Evolutionary conservation across 129 eudicot species (phyloP).

Genomic region (Sambucus nigra): DNA sequence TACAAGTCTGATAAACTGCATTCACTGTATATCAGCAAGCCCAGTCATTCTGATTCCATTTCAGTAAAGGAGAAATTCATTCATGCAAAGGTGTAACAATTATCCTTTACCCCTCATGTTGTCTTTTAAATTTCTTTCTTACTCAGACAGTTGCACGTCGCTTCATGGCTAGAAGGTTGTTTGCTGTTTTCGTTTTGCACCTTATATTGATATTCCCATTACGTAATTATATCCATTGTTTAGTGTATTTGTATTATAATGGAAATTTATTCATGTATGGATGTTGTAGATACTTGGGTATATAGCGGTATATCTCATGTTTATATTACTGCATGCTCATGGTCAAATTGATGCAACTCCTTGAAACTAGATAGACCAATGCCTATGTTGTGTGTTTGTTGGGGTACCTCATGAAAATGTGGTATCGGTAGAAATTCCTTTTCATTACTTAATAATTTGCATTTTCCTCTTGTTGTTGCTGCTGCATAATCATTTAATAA

Average conservation of each 20-base stretch:
- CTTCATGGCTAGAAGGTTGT: not conserved
- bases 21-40: constrained; percentile 54
- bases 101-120: not conserved
- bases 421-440: too few relatives aligned
- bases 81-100: constrained; percentile 64
- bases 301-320: not conserved
- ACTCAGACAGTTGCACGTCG: not conserved
- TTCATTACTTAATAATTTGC: too few relatives aligned
- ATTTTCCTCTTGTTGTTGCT: too few relatives aligned
- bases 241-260: too few relatives aligned
- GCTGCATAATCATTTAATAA: too few relatives aligned
- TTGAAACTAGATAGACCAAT: not conserved
- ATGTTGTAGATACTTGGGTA: not conserved
- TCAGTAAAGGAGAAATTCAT: constrained; percentile 87
- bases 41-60: constrained; percentile 74
- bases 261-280: not conserved
- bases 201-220: too few relatives aligned
- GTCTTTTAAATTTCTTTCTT: not conserved
- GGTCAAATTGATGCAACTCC: not conserved
- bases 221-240: not conserved
- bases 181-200: not conserved
- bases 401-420: too few relatives aligned
- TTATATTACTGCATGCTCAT: not conserved
- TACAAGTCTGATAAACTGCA: constrained; percentile 61
- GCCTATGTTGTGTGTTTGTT: not conserved